Evolutionary conservation across 352 stramenopile species (phyloP), one percentile per base, ranked within the genome.

Genomic region (Phytophthora kernoviae): DNA sequence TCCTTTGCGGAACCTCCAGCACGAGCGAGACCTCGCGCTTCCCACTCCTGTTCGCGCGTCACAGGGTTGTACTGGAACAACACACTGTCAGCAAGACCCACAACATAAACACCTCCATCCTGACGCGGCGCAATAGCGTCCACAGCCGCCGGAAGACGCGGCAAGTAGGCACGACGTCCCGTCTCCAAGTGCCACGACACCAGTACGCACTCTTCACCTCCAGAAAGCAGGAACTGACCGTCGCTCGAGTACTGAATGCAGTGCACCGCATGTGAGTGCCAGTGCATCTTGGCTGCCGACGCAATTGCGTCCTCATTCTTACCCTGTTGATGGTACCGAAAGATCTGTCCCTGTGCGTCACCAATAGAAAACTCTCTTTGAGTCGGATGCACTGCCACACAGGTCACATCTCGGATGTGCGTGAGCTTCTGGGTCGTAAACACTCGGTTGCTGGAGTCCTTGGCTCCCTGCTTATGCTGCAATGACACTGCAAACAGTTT

Each of bases 161-260:
- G 89, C 43, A 96, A 44, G 59, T 95, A 94, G 5, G 81, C 67
- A 8, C 83, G 80, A 17, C 79, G 79, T 15, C 87, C 87, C 1
- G 85, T 81, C 54, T 90, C 84, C 15, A 96, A 42, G 26, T 97
- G 84, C 87, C 89, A 97, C 30, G 86, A 84, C 17, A 97, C 84
- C 17, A 97, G 57, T 45, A 96, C 88, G 56, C 81, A 88, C 58
- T 97, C 89, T 32, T 97, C 81, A 40, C 89, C 89, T 8, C 89
- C 89, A 0, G 84, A 96, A 10, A 95, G 40, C 15, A 97, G 53
- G 50, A 84, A 93, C 26, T 86, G 75, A 36, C 88, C 86, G 54
- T 97, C 74, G 27, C 58, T 75, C 22, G 84, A 87, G 75, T 93
- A 96, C 44, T 72, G 62, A 2, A 96, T 26, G 32, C 79, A 91